Evolutionary conservation across 768 basidiomycete genomes (phyloP), one percentile per base, ranked within the genome.

Genomic region (Omphalotus guepiniiformis): DNA sequence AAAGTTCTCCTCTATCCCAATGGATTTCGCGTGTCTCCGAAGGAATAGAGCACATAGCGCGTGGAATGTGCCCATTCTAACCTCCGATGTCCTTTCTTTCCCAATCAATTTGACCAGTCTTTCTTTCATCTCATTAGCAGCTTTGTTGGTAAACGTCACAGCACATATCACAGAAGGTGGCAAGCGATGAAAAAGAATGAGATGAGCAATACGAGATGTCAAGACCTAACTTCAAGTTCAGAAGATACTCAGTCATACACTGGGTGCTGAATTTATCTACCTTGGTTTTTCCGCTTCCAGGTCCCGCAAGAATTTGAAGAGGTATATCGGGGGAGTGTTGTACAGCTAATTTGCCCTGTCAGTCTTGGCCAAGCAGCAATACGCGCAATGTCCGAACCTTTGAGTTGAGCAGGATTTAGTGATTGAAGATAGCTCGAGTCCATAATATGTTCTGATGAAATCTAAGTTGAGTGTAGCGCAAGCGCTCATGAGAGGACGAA

Each of bases 121-220:
- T 42, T 79, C 73, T 43, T 78, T 74, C 89, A 93, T 92, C 68
- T 93, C 92, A 50, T 80, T 84, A 1, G 91, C 89, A 13, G 91
- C 90, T 63, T 91, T 91, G 68, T 92, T 92, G 8, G 91, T 93
- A 62, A 93, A 95, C 5, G 76, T 95, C 9, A 93, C 86, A 2
- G 85, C 83, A 56, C 83, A 85, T 63, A 89, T 84, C 15, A 78
- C 70, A 3, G 71, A 68, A 2, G 86, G 77, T 9, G 71, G 58
- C 8, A 85, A 57, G 21, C 55, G 55, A 55, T 82, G 76, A 23
- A 72, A 61, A 5, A 77, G 59, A 41, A 88, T 80, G 18, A 89
- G 67, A 59, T 85, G 70, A 3, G 80, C 84, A 38, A 88, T 82
- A 13, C 87, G 74, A 39, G 80, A 77, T 4, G 82, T 86, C 21